A percentile compares a stretch with the other conserved stretches of the same genome.
Conservation (phyloP, 306 rosid species). For the Rubus idaeus region DNA sequence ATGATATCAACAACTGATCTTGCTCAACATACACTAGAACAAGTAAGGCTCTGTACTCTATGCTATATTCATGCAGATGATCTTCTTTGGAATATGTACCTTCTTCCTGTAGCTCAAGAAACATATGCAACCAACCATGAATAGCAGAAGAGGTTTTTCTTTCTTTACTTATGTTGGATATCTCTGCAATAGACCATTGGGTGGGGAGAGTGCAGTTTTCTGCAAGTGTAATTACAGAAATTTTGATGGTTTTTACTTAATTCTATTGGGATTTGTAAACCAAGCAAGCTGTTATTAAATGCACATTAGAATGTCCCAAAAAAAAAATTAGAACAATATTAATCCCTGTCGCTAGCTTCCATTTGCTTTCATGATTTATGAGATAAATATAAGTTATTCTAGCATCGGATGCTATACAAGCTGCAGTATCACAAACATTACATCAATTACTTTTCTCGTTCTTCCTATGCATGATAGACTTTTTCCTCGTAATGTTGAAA, state of each 20-base stretch:
- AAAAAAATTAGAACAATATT: neutral
- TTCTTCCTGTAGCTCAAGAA: neutral
- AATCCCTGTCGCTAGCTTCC: neutral
- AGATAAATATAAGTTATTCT: neutral
- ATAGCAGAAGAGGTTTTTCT: neutral
- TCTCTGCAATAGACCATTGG: neutral
- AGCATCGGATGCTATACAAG: neutral
- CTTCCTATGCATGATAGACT: neutral
- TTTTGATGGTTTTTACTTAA: neutral
- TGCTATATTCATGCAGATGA: neutral
- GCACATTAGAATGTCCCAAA: neutral
- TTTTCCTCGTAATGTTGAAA: neutral
- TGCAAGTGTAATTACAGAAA: neutral
- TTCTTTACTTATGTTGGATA: neutral
- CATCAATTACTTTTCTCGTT: neutral
- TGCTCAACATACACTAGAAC: constrained; percentile 98
- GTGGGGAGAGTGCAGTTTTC: neutral
- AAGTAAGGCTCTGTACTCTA: constrained; percentile 53
- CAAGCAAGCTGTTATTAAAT: neutral
- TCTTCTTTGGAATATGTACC: constrained; percentile 4
- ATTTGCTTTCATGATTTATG: neutral
- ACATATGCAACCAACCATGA: neutral
- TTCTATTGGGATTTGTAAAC: neutral
- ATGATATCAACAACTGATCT: constrained; percentile 99
- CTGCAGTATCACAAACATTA: neutral